These are phyloP conservation scores for Penicillium coprophilum DNA, from an alignment of 495 filamentous ascomycete species.

Conservation along the genomic window DNA sequence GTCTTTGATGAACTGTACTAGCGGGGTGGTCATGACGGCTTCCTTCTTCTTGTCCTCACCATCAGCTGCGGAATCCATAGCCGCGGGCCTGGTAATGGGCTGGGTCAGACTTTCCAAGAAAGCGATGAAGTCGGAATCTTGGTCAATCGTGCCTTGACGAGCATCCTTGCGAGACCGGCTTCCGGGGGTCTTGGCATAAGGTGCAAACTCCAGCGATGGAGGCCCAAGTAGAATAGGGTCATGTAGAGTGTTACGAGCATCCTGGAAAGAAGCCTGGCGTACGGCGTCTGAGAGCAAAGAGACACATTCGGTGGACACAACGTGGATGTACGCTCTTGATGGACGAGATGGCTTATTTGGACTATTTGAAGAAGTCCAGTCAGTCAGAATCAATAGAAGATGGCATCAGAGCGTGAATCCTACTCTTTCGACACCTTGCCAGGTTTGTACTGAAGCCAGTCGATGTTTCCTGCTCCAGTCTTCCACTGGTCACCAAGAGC, in stretches of 20 bases:
- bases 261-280: constrained; percentile 63
- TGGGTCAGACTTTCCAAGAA: constrained; percentile 87
- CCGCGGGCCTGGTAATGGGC: constrained; percentile 57
- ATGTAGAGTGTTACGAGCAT: constrained; percentile 67
- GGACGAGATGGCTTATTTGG: constrained; percentile 75
- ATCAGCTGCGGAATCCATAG: constrained; percentile 48
- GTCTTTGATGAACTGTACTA: constrained; percentile 87
- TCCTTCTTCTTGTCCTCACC: constrained; percentile 58
- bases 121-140: constrained; percentile 89
- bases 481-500: constrained; percentile 83
- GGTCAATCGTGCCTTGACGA: constrained; percentile 91
- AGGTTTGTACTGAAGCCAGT: constrained; percentile 73
- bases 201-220: constrained; percentile 76
- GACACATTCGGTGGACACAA: constrained; percentile 61
- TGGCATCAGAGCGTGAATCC: constrained; percentile 8
- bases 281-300: constrained; percentile 63
- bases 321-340: constrained; percentile 74
- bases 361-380: constrained; percentile 40
- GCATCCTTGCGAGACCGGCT: constrained; percentile 68
- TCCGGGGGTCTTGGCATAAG: constrained; percentile 78
- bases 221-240: constrained; percentile 69
- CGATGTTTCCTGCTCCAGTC: constrained; percentile 71
- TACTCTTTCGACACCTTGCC: constrained; percentile 91
- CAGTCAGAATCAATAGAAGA: constrained; percentile 17
- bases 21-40: constrained; percentile 75